Percentiles rank a stretch among this genome's conserved stretches.
Evolutionary conservation across 2,329 filamentous ascomycete species (phyloP).

Genomic region (Aspergillus novofumigatus): DNA sequence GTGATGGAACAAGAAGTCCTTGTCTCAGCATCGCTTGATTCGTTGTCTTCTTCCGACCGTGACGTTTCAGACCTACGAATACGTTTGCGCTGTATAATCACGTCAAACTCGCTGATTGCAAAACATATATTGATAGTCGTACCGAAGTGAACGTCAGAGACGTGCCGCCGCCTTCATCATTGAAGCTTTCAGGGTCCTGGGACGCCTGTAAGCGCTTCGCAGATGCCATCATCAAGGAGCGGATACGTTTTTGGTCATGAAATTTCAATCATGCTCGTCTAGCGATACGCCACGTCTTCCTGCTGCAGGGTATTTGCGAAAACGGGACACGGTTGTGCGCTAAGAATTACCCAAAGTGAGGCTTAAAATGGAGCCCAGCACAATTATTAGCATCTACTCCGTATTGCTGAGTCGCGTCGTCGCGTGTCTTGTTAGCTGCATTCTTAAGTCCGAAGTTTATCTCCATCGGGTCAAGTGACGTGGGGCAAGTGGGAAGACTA

Average conservation of each 20-base stretch:
- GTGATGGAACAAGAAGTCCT: slow-evolving; percentile 10
- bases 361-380: too few species aligned
- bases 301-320: not conserved
- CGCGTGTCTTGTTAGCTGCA: slow-evolving; percentile 6
- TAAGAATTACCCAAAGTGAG: not conserved
- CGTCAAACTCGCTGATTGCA: slow-evolving; percentile 10
- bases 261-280: not conserved
- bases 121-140: slow-evolving; percentile 5
- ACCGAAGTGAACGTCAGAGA: slow-evolving; percentile 28
- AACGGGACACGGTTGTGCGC: not conserved
- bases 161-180: slow-evolving; percentile 25
- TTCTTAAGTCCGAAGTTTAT: not conserved
- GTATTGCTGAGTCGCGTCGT: slow-evolving; percentile 10
- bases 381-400: not conserved
- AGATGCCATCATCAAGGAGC: slow-evolving; percentile 35
- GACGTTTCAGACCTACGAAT: slow-evolving; percentile 32
- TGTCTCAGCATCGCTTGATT: slow-evolving; percentile 18
- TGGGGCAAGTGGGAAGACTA: not conserved
- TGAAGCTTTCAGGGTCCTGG: slow-evolving; percentile 27
- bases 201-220: slow-evolving; percentile 37
- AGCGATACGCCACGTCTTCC: not conserved
- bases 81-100: slow-evolving; percentile 39
- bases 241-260: not conserved
- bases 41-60: slow-evolving; percentile 11
- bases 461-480: not conserved